Percentiles rank a stretch among this genome's conserved stretches.
phyloP scores from a whole-genome alignment of 768 basidiomycete species.

The Psilocybe azurescens region DNA sequence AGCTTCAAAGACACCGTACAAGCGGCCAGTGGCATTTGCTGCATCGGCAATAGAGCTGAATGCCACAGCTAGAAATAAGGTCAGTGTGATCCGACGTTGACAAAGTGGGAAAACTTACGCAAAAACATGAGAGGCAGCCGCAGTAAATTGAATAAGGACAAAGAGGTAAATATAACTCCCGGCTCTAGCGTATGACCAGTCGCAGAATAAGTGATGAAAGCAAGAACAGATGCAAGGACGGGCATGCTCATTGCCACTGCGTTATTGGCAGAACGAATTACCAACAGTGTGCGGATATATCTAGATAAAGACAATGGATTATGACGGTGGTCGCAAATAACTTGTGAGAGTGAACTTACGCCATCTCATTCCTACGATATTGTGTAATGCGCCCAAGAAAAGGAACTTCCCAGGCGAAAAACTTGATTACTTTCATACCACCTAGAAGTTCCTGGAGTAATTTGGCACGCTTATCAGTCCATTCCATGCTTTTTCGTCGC shows the following conservation, averaged over 20 bases:
- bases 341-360: conserved; percentile 38
- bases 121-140: conserved; percentile 82
- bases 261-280: conserved; percentile 70
- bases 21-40: conserved; percentile 74
- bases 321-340: not conserved
- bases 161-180: conserved; percentile 80
- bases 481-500: conserved; percentile 78
- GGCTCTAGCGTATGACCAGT: conserved; percentile 73
- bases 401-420: conserved; percentile 87
- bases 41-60: conserved; percentile 88
- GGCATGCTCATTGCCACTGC: conserved; percentile 77
- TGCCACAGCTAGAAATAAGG: conserved; percentile 55
- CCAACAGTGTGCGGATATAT: conserved; percentile 68
- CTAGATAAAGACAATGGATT: conserved; percentile 32
- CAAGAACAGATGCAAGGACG: conserved; percentile 75
- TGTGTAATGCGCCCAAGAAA: conserved; percentile 76
- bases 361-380: conserved; percentile 75
- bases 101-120: conserved; percentile 41
- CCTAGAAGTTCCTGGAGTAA: conserved; percentile 88
- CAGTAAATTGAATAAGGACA: conserved; percentile 85
- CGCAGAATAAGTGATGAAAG: conserved; percentile 78
- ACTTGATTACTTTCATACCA: conserved; percentile 92
- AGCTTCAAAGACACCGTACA: conserved; percentile 84
- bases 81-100: conserved; percentile 4
- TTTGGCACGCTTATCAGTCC: conserved; percentile 92